Evolutionary conservation across 495 filamentous ascomycete genomes (phyloP).

Genomic region (Bathelium albidoporum): DNA sequence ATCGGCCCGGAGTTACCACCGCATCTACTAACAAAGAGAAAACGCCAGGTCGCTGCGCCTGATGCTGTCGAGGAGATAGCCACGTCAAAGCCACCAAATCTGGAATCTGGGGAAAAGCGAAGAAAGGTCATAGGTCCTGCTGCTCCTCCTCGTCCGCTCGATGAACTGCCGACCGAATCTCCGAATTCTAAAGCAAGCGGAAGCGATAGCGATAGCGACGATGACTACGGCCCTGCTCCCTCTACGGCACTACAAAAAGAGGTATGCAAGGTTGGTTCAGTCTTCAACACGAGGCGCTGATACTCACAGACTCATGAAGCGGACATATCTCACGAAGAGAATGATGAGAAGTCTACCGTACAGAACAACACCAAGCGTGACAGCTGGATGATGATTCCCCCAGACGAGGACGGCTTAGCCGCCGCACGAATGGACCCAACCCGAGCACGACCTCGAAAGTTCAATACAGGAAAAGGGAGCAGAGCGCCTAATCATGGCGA

Average conservation of each 20-base stretch:
- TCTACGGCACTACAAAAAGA: slow-evolving; percentile 42
- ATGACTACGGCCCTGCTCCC: slow-evolving; percentile 67
- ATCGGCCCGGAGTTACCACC: slow-evolving; percentile 32
- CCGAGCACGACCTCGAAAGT: slow-evolving; percentile 70
- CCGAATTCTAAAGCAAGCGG: slow-evolving; percentile 12
- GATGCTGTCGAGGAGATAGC: slow-evolving; percentile 14
- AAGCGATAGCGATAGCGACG: slow-evolving; percentile 36
- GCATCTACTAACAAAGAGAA: slow-evolving; percentile 34
- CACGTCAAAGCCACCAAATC: slow-evolving; percentile 19
- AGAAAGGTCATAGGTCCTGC: slow-evolving; percentile 33
- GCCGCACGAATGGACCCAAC: slow-evolving; percentile 70
- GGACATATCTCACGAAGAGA: not conserved
- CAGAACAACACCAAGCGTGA: slow-evolving; percentile 45
- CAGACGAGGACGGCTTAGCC: slow-evolving; percentile 50
- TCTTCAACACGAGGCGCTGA: not conserved
- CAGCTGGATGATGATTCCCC: slow-evolving; percentile 91
- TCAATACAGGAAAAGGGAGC: slow-evolving; percentile 61
- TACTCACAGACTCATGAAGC: not conserved
- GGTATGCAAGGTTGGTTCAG: slow-evolving; percentile 5
- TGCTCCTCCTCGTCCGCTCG: slow-evolving; percentile 43
- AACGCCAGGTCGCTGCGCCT: slow-evolving; percentile 26
- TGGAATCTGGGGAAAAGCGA: slow-evolving; percentile 33
- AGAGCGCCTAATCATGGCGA: slow-evolving; percentile 30
- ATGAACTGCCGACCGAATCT: slow-evolving; percentile 34
- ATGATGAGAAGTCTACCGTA: slow-evolving; percentile 2